A percentile compares a stretch with the other conserved stretches of the same genome.
These are phyloP conservation scores for Linnemannia zychae DNA, from an alignment of 192 early-diverging fungal species.

Conservation along the genomic window DNA sequence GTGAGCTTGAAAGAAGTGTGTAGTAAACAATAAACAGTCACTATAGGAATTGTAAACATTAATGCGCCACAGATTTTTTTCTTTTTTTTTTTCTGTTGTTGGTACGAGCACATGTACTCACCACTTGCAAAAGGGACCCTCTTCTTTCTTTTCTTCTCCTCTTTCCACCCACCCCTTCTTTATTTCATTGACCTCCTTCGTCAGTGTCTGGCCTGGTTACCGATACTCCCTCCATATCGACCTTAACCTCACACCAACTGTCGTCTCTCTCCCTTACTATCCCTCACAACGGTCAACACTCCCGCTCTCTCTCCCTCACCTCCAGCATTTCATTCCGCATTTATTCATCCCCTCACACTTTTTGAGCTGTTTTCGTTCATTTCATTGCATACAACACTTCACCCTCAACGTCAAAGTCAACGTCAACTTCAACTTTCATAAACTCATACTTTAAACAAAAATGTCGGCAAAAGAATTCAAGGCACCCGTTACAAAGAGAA, in stretches of 20 bases:
- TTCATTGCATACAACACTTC: constrained; percentile 4
- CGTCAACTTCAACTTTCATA: neutral
- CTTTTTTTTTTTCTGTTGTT: constrained; percentile 16
- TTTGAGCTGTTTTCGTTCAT: neutral
- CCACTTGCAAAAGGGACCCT: neutral
- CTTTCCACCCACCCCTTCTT: neutral
- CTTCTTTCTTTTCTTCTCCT: constrained; percentile 13
- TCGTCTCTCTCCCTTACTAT: neutral
- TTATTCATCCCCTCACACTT: constrained; percentile 6
- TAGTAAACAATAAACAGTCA: neutral
- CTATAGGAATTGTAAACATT: neutral
- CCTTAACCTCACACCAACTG: neutral
- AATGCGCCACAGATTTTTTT: constrained; percentile 10
- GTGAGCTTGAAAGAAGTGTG: too few relatives aligned
- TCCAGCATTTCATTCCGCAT: neutral
- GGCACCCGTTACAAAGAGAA: constrained; percentile 53
- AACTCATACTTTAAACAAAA: constrained; percentile 11
- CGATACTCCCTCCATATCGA: constrained; percentile 28
- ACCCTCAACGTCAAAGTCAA: neutral
- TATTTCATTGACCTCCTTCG: constrained; percentile 11
- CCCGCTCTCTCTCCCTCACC: neutral
- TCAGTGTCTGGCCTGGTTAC: constrained; percentile 25
- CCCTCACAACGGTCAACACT: neutral
- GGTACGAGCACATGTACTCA: neutral
- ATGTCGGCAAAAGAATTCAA: constrained; percentile 56